Evolutionary conservation across 179 eudicot genomes (phyloP).

Genomic region (Pouteria campechiana): DNA sequence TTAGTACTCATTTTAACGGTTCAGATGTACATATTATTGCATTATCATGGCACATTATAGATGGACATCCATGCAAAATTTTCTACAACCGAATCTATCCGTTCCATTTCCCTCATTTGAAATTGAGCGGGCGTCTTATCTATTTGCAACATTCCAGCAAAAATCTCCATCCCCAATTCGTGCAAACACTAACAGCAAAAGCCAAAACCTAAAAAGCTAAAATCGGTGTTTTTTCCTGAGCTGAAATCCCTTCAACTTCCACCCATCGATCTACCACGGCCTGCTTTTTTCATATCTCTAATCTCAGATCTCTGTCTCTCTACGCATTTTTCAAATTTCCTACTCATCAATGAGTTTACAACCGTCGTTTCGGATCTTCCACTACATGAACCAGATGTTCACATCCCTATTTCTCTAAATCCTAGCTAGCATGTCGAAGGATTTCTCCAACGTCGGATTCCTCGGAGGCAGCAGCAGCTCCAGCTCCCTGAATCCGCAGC

Average conservation of each 20-base stretch:
- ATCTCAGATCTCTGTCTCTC: neutral
- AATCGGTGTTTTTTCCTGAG: no score
- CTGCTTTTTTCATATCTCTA: neutral
- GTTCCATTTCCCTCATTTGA: no score
- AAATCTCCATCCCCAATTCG: neutral
- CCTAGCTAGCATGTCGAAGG: slow-evolving; percentile 14
- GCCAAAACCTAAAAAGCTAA: no score
- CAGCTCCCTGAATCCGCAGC: neutral
- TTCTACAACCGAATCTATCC: no score
- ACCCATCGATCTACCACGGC: no score
- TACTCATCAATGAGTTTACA: neutral
- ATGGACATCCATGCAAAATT: no score
- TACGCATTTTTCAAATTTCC: neutral
- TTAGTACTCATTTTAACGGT: no score
- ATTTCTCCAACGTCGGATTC: slow-evolving; percentile 2
- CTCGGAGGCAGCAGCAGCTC: neutral
- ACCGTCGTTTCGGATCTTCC: neutral
- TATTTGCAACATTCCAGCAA: neutral
- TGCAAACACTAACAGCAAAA: no score
- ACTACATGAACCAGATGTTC: neutral
- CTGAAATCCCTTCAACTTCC: no score
- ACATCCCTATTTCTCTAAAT: neutral
- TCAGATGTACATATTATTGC: no score
- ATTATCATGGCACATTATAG: no score
- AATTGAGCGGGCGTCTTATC: slow-evolving; percentile 10